phyloP scores from a whole-genome alignment of 441 rosid genomes.

The Mallotus japonicus region DNA sequence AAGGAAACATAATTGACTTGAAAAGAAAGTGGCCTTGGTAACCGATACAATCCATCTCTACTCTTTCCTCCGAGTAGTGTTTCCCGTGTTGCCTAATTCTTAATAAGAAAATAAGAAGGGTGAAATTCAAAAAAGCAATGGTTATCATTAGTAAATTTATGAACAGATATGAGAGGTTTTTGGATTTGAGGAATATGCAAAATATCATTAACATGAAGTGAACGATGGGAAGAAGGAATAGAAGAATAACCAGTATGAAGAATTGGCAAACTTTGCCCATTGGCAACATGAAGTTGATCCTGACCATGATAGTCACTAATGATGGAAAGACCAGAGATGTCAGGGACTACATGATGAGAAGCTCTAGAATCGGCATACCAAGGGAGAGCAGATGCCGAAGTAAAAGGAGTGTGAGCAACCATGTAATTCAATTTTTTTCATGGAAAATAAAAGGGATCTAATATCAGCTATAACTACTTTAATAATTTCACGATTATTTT shows the following conservation, averaged over 20 bases:
- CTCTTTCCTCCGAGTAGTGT: neutral
- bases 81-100: neutral
- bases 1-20: neutral
- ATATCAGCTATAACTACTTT: too few relatives aligned
- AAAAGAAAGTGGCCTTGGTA: neutral
- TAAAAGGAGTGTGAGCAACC: too few relatives aligned
- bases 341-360: neutral
- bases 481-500: too few relatives aligned
- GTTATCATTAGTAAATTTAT: neutral
- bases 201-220: neutral
- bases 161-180: neutral
- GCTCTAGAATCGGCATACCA: too few relatives aligned
- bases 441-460: too few relatives aligned
- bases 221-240: neutral
- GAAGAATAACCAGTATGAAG: neutral
- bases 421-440: too few relatives aligned
- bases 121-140: neutral
- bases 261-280: neutral
- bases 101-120: neutral
- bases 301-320: neutral
- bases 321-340: neutral
- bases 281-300: neutral
- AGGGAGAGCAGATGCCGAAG: too few relatives aligned
- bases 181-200: neutral
- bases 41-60: neutral